Base-by-base conservation (phyloP, 805 yeast genomes). In the Lipomyces starkeyi region DNA sequence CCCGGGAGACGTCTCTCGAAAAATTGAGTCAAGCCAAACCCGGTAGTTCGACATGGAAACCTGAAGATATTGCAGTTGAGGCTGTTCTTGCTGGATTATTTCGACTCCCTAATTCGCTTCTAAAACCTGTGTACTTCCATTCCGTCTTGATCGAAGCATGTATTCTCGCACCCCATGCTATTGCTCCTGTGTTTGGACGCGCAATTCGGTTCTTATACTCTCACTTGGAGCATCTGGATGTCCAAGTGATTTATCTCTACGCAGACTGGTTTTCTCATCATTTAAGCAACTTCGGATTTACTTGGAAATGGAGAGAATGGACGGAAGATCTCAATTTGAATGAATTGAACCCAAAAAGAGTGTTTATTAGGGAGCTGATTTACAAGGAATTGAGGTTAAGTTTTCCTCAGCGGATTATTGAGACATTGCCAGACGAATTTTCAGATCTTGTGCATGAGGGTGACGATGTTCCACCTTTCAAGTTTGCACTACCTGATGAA, bases 231-330 rank as follows among this genome's bases (percentile, higher is more conserved):
- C 79, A 83, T 1, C 80, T 93, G 63, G 97, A 94, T 76, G 87
- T 87, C 74, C 97, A 93, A 78, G 80, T 91, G 63, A 85, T 88
- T 71, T 83, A 86, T 68, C 83, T 93, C 68, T 90, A 86, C 72
- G 82, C 91, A 74, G 94, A 91, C 78, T 95, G 98, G 98, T 88
- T 96, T 82, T 84, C 97, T 0, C 88, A 91, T 65, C 99, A 95
- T 79, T 86, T 95, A 77, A 90, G 97, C 74, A 95, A 94, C 77
- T 95, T 94, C 78, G 93, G 90, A 66, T 95, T 91, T 80, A 91
- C 93, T 49, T 95, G 99, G 99, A 92, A 93, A 76, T 95, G 99
- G 99, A 87, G 86, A 71, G 98, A 93, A 78, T 95, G 99, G 99
- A 86, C 84, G 34, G 78, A 73, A 11, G 78, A 81, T 7, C 78